Evolutionary conservation across 2,329 filamentous ascomycete species (phyloP), one percentile per base, ranked within the genome.

Genomic region (Xylaria sp.): DNA sequence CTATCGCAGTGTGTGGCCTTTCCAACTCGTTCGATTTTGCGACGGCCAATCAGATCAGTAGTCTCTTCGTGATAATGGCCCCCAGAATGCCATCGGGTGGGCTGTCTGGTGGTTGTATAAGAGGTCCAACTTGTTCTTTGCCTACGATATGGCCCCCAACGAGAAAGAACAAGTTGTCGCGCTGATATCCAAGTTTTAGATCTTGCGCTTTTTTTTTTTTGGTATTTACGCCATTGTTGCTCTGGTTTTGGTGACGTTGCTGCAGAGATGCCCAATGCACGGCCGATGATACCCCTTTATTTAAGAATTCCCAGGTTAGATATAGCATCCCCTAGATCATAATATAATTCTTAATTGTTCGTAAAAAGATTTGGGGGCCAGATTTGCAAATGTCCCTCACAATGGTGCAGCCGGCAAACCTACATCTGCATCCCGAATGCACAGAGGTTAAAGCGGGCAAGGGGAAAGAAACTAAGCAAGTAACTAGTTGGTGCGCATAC

Each of bases 281-380:
- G 67, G 66, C 66, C 69, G 67, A 73, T 73, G 71, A 74, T 74
- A 74, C 71, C 72, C 71, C 67, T 66, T 71, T 71, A 63, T 70
- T n/a, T n/a, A n/a, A 70, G 66, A 69, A 69, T 65, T 60, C 57
- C 64, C 64, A 62, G 64, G 57, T 52, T 67, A 67, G 54, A 64
- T 64, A 25, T 69, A 58, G 68, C 66, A 70, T 65, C 59, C 67
- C 52, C 57, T n/a, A n/a, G 40, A 38, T 64, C 33, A 40, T 64
- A 66, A 65, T 65, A 59, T 15, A 52, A 46, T 37, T 31, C 5
- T 52, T n/a, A n/a, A n/a, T n/a, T n/a, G n/a, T 52, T 59, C 37
- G 45, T 42, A 17, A 47, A 53, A 28, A 15, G 50, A 47, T 52
- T 46, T 23, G 31, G 49, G 55, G 50, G 28, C 28, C 28, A 9